These are phyloP conservation scores for Cnidoscolus chayamansa DNA, from an alignment of 441 rosid species.

Conservation along the genomic window DNA sequence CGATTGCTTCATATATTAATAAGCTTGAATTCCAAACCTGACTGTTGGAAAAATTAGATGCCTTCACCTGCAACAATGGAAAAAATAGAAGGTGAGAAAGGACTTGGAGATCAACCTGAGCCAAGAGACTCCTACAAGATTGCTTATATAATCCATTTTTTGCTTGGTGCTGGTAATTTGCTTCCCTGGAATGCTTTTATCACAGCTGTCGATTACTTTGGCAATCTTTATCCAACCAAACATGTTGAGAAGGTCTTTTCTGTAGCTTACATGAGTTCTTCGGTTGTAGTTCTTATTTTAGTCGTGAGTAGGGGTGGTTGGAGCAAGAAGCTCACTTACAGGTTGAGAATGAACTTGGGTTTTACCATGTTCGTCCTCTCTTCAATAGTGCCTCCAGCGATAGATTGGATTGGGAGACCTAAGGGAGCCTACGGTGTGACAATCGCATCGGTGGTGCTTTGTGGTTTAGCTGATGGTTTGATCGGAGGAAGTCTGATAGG, in stretches of 20 bases:
- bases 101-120: slow-evolving; percentile 32
- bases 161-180: slow-evolving; percentile 21
- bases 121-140: slow-evolving; percentile 59
- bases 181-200: slow-evolving; percentile 95
- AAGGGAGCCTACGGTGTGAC: slow-evolving; percentile 41
- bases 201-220: slow-evolving; percentile 83
- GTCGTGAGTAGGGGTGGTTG: slow-evolving; percentile 55
- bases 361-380: slow-evolving; percentile 67
- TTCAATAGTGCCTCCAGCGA: slow-evolving; percentile 54
- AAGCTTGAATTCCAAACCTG: slow-evolving; percentile 22
- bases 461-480: slow-evolving; percentile 84
- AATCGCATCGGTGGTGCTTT: slow-evolving; percentile 55
- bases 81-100: slow-evolving; percentile 45
- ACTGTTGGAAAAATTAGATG: slow-evolving; percentile 2
- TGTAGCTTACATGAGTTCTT: slow-evolving; percentile 80
- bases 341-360: slow-evolving; percentile 75
- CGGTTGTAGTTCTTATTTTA: slow-evolving; percentile 51
- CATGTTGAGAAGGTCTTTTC: slow-evolving; percentile 80
- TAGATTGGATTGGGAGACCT: slow-evolving; percentile 51
- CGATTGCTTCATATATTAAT: slow-evolving; percentile 1
- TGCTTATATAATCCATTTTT: slow-evolving; percentile 72
- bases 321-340: slow-evolving; percentile 49
- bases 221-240: slow-evolving; percentile 53
- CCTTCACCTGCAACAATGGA: slow-evolving; percentile 20
- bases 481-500: slow-evolving; percentile 81